A percentile compares a stretch with the other conserved stretches of the same genome.
Evolutionary conservation across 1,284 basidiomycete species (phyloP).

Genomic region (Singerocomus inundabilis): DNA sequence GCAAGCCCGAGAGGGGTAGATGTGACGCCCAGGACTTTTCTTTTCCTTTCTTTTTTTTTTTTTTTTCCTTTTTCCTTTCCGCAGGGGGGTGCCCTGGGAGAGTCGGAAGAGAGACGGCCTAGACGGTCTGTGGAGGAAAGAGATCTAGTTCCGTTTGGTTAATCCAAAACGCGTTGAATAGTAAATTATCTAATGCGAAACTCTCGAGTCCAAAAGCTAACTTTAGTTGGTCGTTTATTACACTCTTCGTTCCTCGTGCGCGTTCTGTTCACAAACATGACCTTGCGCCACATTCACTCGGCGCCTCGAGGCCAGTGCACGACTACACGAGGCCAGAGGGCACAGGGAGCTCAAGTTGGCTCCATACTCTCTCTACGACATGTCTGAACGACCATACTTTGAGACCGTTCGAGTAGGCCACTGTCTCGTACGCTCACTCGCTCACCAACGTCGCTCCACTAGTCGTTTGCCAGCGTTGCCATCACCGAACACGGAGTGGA

Average conservation of each 20-base stretch:
- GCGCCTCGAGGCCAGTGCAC: slow-evolving; percentile 33
- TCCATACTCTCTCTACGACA: slow-evolving; percentile 15
- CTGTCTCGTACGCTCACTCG: no score
- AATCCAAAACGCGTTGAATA: slow-evolving; percentile 16
- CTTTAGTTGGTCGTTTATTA: slow-evolving; percentile 16
- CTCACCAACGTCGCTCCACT: no score
- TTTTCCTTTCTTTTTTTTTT: no score
- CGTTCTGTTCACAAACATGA: no score
- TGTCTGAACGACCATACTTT: slow-evolving; percentile 61
- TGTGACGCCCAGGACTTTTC: no score
- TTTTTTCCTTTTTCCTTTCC: no score
- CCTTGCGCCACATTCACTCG: slow-evolving; percentile 23
- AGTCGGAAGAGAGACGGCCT: no score
- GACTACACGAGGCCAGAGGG: slow-evolving; percentile 22
- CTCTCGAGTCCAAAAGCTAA: slow-evolving; percentile 12
- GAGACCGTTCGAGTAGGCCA: slow-evolving; percentile 70
- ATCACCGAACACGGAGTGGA: slow-evolving; percentile 79
- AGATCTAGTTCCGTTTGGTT: slow-evolving; percentile 11
- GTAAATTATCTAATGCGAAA: slow-evolving; percentile 32
- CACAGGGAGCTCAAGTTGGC: slow-evolving; percentile 8
- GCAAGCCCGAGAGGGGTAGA: no score
- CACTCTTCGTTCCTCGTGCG: no score
- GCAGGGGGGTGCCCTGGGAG: background rate
- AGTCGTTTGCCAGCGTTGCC: slow-evolving; percentile 89
- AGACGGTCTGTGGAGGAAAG: no score